phyloP scores from a whole-genome alignment of 1,284 basidiomycete genomes.

The Pterulicium gracile region DNA sequence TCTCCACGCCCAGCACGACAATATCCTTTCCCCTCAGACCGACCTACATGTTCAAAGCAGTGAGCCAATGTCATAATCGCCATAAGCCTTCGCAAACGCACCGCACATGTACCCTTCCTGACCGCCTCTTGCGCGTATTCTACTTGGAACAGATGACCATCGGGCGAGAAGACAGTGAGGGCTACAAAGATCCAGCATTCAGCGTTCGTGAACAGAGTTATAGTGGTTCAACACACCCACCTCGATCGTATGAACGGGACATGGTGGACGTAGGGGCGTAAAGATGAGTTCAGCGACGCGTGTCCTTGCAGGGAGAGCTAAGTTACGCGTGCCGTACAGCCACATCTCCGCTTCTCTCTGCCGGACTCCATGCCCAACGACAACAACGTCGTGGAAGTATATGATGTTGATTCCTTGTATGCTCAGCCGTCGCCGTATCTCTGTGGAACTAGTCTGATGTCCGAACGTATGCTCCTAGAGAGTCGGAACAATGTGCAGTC shows the following conservation, averaged over 20 bases:
- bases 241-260: constrained; percentile 76
- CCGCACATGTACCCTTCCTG: constrained; percentile 94
- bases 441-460: no score
- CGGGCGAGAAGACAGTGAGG: constrained; percentile 90
- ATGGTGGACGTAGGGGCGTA: constrained; percentile 22
- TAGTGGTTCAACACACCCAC: constrained; percentile 25
- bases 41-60: constrained; percentile 43
- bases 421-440: no score
- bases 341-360: background rate
- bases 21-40: constrained; percentile 93
- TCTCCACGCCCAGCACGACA: constrained; percentile 96
- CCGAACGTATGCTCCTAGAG: no score
- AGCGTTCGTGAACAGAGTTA: background rate
- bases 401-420: no score
- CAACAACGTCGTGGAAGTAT: no score
- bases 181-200: constrained; percentile 32
- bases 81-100: no score
- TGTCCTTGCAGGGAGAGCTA: background rate
- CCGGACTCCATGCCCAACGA: no score
- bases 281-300: constrained; percentile 1
- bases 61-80: background rate
- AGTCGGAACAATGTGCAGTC: no score
- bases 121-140: constrained; percentile 98
- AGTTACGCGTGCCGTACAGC: background rate
- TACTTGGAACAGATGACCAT: constrained; percentile 93